Evolutionary conservation across 192 early-diverging fungal species (phyloP), one percentile per base, ranked within the genome.

Genomic region (Paraglomus occultum): DNA sequence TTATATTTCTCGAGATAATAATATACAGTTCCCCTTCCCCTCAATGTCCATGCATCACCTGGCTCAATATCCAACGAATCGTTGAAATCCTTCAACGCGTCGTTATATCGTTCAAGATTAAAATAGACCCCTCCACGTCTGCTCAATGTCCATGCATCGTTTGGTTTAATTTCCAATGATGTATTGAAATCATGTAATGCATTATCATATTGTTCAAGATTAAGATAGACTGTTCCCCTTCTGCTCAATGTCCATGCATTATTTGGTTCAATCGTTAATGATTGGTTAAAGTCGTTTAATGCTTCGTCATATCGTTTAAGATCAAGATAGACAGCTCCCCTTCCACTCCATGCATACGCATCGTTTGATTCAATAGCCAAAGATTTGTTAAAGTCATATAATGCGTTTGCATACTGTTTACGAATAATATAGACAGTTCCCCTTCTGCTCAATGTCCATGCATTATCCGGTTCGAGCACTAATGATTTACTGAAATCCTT

Each of bases 51-150:
- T 15, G 66, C 31, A 15, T 53, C 57, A 7, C 54, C 57, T 10
- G 49, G 17, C 11, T 50, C 4, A 17, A 4, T 50, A 1, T 11
- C 7, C 40, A 65, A 65, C 9, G 48, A 20, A 7, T 5, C 40
- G 43, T 65, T 65, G 15, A 65, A 65, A 65, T 65, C 63, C 17
- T n/a, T 39, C 42, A 65, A 65, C 39, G 63, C 63, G 3, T 48
- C 22, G 0, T 65, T 12, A 6, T 49, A 17, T 7, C 49, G 15
- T 39, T 51, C 12, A 14, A 15, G 17, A 38, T 17, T n/a, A 20
- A 23, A 14, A 14, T 50, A 50, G n/a, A 65, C n/a, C 23, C 22
- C 22, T 11, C 63, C 63, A 39, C 63, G 31, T 31, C 31, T 31
- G 3, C 31, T 31, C 31, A 31, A 31, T 31, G 31, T 31, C 31